Base-by-base conservation (phyloP, 495 filamentous ascomycete genomes). In the Aeminium ludgeri region DNA sequence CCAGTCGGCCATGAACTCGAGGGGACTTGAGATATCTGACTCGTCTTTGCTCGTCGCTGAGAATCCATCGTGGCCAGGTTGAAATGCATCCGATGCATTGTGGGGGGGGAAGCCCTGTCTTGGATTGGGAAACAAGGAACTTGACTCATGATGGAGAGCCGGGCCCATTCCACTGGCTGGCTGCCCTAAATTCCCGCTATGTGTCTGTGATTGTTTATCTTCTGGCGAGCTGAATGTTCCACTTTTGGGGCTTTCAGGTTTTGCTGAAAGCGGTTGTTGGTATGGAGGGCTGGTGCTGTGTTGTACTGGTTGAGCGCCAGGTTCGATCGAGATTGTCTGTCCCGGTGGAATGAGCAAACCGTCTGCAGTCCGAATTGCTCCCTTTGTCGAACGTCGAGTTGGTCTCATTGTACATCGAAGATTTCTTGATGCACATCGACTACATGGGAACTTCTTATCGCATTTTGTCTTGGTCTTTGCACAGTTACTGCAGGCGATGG, bases 371-470 rank as follows among this genome's bases (percentile, higher is more conserved):
- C 59, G 48, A 19, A 45, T 49, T 3, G 52, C 50, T 36, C 60
- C 53, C 52, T 74, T 74, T 13, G 70, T 65, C 1, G 68, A 63
- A 35, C 72, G 61, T 6, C 73, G 63, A 4, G 73, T 73, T 41
- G 65, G 72, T 11, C 73, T 59, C 16, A 69, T 54, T 30, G 62
- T 63, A 48, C 73, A 79, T 11, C 57, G 42, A 10, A 77, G 60
- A 49, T 70, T 70, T 51, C 76, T 68, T 19, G 67, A 65, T 1
- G 64, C 53, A 50, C 73, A 77, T 43, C 73, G 60, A 31, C 64
- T 63, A 52, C 73, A 77, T 8, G 74, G 74, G 10, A 73, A 65
- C 54, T 64, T 64, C 55, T 78, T 78, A 50, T 80, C 76, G 50
- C 76, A 80, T n/a, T 68, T 72, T 4, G 73, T 76, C 58, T 64